Evolutionary conservation across 441 rosid genomes (phyloP).

Genomic region (Hura crepitans): DNA sequence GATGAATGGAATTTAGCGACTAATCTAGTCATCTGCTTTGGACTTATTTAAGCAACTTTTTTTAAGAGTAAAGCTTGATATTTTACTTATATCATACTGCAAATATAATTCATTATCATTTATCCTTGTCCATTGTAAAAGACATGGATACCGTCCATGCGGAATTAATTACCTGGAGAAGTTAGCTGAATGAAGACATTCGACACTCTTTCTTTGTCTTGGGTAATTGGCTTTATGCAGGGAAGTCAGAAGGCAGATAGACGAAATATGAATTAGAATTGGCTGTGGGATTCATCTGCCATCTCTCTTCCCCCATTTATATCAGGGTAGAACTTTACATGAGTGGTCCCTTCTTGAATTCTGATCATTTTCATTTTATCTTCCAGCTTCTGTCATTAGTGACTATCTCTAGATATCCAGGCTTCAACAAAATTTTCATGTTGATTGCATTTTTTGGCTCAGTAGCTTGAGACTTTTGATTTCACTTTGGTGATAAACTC

Average conservation of each 20-base stretch:
- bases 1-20: neutral
- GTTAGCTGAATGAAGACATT: neutral
- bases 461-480: neutral
- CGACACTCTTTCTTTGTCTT: neutral
- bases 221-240: neutral
- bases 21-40: neutral
- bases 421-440: neutral
- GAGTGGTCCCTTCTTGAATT: neutral
- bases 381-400: neutral
- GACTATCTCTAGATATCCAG: neutral
- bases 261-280: neutral
- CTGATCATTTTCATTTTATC: neutral
- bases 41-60: neutral
- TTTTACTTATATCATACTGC: neutral
- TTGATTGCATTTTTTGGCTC: neutral
- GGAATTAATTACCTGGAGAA: neutral
- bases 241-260: neutral
- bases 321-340: neutral
- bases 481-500: neutral
- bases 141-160: neutral
- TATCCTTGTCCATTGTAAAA: neutral
- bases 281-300: neutral
- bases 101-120: neutral
- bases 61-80: no score
- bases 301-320: neutral